Percentiles rank a stretch among this genome's conserved stretches.
Evolutionary conservation across 768 basidiomycete species (phyloP).

Genomic region (Lactarius akahatsu): DNA sequence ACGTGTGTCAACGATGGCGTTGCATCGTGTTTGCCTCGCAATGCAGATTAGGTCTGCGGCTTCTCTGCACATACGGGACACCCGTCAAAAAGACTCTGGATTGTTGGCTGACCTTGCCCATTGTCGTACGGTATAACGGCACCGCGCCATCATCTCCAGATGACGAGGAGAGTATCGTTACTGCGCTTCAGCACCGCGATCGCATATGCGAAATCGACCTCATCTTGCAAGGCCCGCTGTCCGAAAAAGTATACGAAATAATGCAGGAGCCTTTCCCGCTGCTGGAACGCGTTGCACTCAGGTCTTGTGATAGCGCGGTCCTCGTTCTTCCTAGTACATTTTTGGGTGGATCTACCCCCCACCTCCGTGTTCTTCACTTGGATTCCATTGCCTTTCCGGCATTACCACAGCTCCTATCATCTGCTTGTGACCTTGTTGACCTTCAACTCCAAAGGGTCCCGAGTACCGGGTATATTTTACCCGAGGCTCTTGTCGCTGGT

Average conservation of each 20-base stretch:
- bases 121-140: conserved; percentile 1
- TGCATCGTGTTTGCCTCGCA: conserved; percentile 3
- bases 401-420: background rate
- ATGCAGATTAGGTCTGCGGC: conserved; percentile 9
- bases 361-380: background rate
- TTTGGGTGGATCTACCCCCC: background rate
- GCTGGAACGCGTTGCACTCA: background rate
- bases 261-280: background rate
- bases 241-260: background rate
- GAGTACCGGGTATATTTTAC: background rate
- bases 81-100: conserved; percentile 4
- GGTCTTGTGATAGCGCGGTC: background rate
- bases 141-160: background rate
- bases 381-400: background rate
- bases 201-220: conserved; percentile 12
- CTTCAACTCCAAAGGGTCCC: conserved; percentile 10
- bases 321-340: conserved; percentile 2
- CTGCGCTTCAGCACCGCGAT: conserved; percentile 4
- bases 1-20: conserved; percentile 13
- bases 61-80: conserved; percentile 14
- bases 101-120: conserved; percentile 6
- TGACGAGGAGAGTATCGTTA: conserved; percentile 10
- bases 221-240: background rate
- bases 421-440: conserved; percentile 2
- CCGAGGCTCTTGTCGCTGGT: conserved; percentile 4